phyloP scores from a whole-genome alignment of 768 basidiomycete species.

The Tricholoma furcatifolium region DNA sequence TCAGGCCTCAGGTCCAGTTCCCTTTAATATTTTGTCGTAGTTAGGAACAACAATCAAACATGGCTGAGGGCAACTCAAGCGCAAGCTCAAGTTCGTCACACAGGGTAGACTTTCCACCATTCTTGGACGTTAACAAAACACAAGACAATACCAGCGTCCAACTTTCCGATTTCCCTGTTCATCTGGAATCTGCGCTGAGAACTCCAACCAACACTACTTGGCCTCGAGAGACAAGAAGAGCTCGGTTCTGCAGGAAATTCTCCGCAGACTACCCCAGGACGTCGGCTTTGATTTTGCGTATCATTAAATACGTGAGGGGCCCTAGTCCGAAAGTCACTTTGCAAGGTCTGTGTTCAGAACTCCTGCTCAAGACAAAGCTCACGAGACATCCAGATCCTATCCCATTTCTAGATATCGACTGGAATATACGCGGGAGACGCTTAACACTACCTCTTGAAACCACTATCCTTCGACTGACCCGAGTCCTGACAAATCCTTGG shows the following conservation, averaged over 20 bases:
- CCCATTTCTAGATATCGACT: constrained; percentile 54
- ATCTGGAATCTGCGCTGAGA: constrained; percentile 12
- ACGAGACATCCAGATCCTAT: constrained; percentile 48
- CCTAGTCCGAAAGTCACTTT: constrained; percentile 58
- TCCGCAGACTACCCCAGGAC: constrained; percentile 19
- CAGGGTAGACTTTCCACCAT: neutral
- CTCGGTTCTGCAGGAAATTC: constrained; percentile 16
- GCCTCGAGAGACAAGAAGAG: constrained; percentile 16
- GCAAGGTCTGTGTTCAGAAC: constrained; percentile 32
- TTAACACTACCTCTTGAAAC: constrained; percentile 55
- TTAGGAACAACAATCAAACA: constrained; percentile 7
- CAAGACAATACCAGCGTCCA: constrained; percentile 1
- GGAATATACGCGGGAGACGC: constrained; percentile 33
- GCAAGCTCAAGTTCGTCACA: constrained; percentile 14
- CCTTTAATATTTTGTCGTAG: neutral
- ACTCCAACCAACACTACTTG: constrained; percentile 1
- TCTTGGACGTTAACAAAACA: constrained; percentile 1
- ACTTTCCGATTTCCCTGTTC: constrained; percentile 11
- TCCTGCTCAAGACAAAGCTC: constrained; percentile 2
- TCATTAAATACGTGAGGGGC: constrained; percentile 48
- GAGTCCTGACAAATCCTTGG: constrained; percentile 49
- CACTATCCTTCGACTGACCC: constrained; percentile 47
- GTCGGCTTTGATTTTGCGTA: constrained; percentile 16
- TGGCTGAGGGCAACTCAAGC: constrained; percentile 11
- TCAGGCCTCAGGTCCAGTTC: neutral